phyloP scores from a whole-genome alignment of 768 basidiomycete species.

The Lactifluus echinatus region DNA sequence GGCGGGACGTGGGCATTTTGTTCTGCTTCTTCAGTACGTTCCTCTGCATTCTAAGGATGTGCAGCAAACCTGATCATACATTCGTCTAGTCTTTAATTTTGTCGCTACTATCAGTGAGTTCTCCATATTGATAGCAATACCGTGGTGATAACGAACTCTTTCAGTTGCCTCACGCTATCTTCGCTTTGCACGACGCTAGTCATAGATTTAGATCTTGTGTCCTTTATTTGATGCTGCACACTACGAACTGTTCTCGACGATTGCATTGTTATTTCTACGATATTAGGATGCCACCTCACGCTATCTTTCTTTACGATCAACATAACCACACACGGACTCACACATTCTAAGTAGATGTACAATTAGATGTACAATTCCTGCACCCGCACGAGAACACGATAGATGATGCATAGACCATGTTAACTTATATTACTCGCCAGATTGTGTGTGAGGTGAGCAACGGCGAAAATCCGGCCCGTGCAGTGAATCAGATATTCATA shows the following conservation, averaged over 20 bases:
- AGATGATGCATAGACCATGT: too few species aligned
- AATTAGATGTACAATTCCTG: too few species aligned
- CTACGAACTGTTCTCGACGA: neutral
- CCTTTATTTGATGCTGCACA: neutral
- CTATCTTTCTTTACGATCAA: too few species aligned
- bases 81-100: constrained; percentile 54
- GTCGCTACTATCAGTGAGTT: constrained; percentile 43
- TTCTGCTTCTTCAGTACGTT: constrained; percentile 51
- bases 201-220: neutral
- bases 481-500: too few species aligned
- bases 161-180: constrained; percentile 62
- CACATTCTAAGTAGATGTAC: too few species aligned
- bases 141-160: constrained; percentile 15
- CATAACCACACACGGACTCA: too few species aligned
- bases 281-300: neutral
- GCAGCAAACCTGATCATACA: neutral
- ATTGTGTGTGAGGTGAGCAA: too few species aligned
- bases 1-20: constrained; percentile 62
- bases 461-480: too few species aligned
- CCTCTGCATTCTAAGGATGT: neutral
- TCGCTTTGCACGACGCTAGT: constrained; percentile 19
- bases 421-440: too few species aligned
- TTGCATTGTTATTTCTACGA: neutral
- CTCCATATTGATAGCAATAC: neutral
- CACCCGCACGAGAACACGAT: neutral